Evolutionary conservation across 331 rosid species (phyloP).

Genomic region (Acacia concinna): DNA sequence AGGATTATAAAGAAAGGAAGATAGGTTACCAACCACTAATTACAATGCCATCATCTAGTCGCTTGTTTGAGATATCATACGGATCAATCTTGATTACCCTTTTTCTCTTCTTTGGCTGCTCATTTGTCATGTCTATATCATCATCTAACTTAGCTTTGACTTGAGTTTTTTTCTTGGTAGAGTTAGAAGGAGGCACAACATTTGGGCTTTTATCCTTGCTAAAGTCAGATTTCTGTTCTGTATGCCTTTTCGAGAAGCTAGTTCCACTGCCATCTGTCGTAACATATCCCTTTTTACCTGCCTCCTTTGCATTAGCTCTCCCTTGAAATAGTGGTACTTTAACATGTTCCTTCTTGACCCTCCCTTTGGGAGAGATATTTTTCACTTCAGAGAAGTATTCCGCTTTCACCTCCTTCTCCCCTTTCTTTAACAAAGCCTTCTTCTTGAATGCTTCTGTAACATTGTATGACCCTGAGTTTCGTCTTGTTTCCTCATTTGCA

Average conservation of each 20-base stretch:
- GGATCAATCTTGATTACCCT: slow-evolving; percentile 66
- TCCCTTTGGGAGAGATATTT: slow-evolving; percentile 30
- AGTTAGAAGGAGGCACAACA: slow-evolving; percentile 30
- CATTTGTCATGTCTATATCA: slow-evolving; percentile 39
- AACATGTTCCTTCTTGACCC: slow-evolving; percentile 30
- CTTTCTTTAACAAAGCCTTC: slow-evolving; percentile 29
- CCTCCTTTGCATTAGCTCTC: slow-evolving; percentile 34
- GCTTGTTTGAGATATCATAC: slow-evolving; percentile 77
- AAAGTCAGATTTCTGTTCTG: slow-evolving; percentile 34
- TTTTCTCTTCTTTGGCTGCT: slow-evolving; percentile 64
- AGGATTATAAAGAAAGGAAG: slow-evolving; percentile 19
- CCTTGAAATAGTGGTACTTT: slow-evolving; percentile 26
- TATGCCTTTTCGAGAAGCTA: slow-evolving; percentile 40
- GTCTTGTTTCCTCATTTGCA: slow-evolving; percentile 31
- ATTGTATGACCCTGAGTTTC: slow-evolving; percentile 4
- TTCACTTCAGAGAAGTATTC: slow-evolving; percentile 32
- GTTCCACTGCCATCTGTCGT: slow-evolving; percentile 24
- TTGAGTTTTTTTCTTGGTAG: slow-evolving; percentile 32
- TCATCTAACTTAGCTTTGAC: slow-evolving; percentile 39
- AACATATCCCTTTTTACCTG: slow-evolving; percentile 19
- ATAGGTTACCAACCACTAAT: slow-evolving; percentile 48
- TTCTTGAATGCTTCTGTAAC: slow-evolving; percentile 26
- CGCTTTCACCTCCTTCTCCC: slow-evolving; percentile 29
- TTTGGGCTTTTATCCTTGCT: slow-evolving; percentile 36
- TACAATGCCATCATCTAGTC: slow-evolving; percentile 59